phyloP scores from a whole-genome alignment of 352 stramenopile genomes.

The Albugo candida region DNA sequence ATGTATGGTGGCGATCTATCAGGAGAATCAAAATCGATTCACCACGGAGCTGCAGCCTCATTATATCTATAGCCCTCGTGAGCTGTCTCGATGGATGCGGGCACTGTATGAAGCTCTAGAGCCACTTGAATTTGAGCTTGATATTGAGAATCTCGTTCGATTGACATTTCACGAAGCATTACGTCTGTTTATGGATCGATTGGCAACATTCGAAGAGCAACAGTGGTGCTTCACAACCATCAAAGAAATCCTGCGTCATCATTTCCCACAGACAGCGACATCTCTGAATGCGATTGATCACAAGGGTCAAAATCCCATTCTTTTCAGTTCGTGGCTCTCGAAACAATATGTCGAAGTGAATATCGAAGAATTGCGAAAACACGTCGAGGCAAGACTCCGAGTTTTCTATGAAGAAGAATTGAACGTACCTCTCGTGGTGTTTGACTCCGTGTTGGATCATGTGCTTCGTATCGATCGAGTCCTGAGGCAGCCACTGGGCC shows the following conservation, averaged over 20 bases:
- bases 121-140: conserved; percentile 86
- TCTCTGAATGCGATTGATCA: conserved; percentile 51
- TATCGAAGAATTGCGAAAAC: conserved; percentile 85
- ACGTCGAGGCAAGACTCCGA: conserved; percentile 90
- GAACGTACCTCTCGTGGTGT: conserved; percentile 98
- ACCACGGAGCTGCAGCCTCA: conserved; percentile 87
- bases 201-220: conserved; percentile 93
- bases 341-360: conserved; percentile 93
- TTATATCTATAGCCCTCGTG: conserved; percentile 99
- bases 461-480: conserved; percentile 96
- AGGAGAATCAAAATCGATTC: conserved; percentile 92
- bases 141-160: conserved; percentile 91
- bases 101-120: conserved; percentile 97
- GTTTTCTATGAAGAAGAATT: conserved; percentile 99
- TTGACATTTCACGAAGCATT: conserved; percentile 98
- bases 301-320: conserved; percentile 80
- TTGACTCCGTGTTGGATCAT: conserved; percentile 99
- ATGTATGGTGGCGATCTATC: conserved; percentile 99
- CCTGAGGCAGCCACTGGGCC: conserved; percentile 94
- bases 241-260: conserved; percentile 59
- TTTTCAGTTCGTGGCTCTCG: conserved; percentile 97
- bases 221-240: conserved; percentile 88
- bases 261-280: conserved; percentile 68
- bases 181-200: conserved; percentile 96
- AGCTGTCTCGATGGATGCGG: conserved; percentile 98